A percentile compares a stretch with the other conserved stretches of the same genome.
Evolutionary conservation across 805 yeast genomes (phyloP).

Genomic region (Candida corydali): DNA sequence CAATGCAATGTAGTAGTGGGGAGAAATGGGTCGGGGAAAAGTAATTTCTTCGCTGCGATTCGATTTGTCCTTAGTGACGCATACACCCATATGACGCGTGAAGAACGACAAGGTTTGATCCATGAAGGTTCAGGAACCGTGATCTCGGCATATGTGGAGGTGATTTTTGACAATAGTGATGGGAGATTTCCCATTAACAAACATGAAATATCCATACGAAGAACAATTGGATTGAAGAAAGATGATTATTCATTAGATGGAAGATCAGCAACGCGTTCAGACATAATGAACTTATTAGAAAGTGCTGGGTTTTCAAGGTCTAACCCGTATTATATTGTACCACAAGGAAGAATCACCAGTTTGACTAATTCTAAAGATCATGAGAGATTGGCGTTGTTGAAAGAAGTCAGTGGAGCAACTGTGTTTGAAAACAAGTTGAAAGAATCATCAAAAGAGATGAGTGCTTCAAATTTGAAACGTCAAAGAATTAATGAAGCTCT

Average conservation of each 20-base stretch:
- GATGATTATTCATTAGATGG: conserved; percentile 88
- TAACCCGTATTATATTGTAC: conserved; percentile 93
- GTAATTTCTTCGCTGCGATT: conserved; percentile 92
- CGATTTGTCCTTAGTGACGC: conserved; percentile 90
- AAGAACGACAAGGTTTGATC: conserved; percentile 80
- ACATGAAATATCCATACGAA: conserved; percentile 67
- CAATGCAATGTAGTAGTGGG: conserved; percentile 82
- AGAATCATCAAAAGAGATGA: conserved; percentile 79
- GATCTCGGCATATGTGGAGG: conserved; percentile 90
- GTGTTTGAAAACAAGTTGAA: conserved; percentile 78
- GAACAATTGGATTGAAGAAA: conserved; percentile 90
- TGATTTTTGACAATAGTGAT: conserved; percentile 78
- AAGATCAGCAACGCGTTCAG: conserved; percentile 73
- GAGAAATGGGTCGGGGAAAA: conserved; percentile 94
- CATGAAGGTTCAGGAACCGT: conserved; percentile 90
- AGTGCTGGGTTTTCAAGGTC: conserved; percentile 89
- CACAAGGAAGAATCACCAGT: conserved; percentile 89
- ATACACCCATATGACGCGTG: conserved; percentile 75
- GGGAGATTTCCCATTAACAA: conserved; percentile 67
- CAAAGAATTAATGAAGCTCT: conserved; percentile 73
- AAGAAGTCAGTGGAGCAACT: conserved; percentile 93
- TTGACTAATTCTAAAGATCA: conserved; percentile 85
- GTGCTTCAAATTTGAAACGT: conserved; percentile 62
- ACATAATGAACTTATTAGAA: conserved; percentile 76
- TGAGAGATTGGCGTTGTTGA: conserved; percentile 73